phyloP scores from a whole-genome alignment of 148 eudicot species.

The Agrostemma githago region DNA sequence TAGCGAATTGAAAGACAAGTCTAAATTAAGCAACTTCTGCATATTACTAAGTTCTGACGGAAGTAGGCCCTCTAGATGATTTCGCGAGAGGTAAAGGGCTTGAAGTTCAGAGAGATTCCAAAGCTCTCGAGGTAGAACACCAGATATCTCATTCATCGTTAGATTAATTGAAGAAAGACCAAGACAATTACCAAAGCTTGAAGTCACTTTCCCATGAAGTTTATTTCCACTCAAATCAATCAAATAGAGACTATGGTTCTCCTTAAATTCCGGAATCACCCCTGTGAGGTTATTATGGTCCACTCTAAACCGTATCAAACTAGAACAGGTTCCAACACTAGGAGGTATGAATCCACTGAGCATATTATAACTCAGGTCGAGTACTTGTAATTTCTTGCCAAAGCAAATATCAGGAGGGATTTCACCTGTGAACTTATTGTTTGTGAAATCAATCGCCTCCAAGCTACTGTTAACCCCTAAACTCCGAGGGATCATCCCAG shows the following conservation, averaged over 20 bases:
- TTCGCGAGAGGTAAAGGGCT: conserved; percentile 47
- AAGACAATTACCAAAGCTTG: conserved; percentile 42
- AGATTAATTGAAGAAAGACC: conserved; percentile 44
- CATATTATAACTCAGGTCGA: conserved; percentile 47
- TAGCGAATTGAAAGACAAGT: conserved; percentile 48
- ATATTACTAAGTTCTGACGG: conserved; percentile 53
- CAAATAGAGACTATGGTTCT: conserved; percentile 28
- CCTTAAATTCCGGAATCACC: conserved; percentile 48
- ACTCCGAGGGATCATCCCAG: conserved; percentile 59
- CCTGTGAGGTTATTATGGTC: conserved; percentile 60
- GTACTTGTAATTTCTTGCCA: conserved; percentile 36
- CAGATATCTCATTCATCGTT: conserved; percentile 49
- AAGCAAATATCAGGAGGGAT: conserved; percentile 70
- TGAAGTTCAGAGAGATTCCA: conserved; percentile 49
- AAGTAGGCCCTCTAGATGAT: conserved; percentile 52
- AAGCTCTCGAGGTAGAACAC: conserved; percentile 52
- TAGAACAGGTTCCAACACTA: conserved; percentile 59
- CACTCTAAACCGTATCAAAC: conserved; percentile 51
- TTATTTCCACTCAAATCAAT: conserved; percentile 60
- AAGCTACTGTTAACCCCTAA: conserved; percentile 58
- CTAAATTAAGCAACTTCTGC: conserved; percentile 35
- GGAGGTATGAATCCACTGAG: conserved; percentile 61
- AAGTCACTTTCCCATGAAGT: conserved; percentile 50
- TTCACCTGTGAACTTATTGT: conserved; percentile 54
- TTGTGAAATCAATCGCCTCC: conserved; percentile 50